phyloP scores from a whole-genome alignment of 169 alveolate species.

The Eimeria brunetti region DNA sequence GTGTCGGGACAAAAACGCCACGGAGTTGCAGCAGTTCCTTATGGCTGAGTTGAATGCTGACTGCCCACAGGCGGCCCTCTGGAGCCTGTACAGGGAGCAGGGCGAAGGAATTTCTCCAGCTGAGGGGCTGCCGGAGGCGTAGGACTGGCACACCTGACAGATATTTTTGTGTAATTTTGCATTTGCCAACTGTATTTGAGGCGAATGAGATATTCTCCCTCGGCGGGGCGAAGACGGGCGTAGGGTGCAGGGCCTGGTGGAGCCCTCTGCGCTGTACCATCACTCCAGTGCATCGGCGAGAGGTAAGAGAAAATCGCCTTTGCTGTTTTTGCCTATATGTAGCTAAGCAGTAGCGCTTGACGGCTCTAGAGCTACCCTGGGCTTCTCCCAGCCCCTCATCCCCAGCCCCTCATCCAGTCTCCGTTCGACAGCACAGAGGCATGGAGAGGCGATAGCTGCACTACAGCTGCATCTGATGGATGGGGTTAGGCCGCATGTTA shows the following conservation, averaged over 20 bases:
- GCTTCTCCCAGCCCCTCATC: neutral
- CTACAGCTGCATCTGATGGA: neutral
- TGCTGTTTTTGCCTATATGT: neutral
- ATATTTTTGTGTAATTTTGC: neutral
- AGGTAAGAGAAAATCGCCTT: neutral
- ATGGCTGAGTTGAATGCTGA: neutral
- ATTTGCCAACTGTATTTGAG: neutral
- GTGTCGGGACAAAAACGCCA: slow-evolving; percentile 10
- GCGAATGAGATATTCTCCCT: neutral
- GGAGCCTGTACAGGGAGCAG: slow-evolving; percentile 44
- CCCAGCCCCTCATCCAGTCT: no score
- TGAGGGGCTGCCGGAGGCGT: neutral
- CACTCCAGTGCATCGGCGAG: neutral
- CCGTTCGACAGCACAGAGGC: neutral
- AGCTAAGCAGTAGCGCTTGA: neutral
- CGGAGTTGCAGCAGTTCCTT: slow-evolving; percentile 47
- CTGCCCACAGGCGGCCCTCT: neutral
- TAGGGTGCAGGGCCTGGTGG: neutral
- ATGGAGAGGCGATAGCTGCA: neutral
- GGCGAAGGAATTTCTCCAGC: neutral
- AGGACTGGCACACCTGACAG: neutral
- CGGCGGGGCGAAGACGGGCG: neutral
- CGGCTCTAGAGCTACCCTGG: neutral
- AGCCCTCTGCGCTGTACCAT: neutral
- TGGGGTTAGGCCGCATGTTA: neutral